Base-by-base conservation (phyloP, 2,329 filamentous ascomycete species). In the Cryoendolithus antarcticus region DNA sequence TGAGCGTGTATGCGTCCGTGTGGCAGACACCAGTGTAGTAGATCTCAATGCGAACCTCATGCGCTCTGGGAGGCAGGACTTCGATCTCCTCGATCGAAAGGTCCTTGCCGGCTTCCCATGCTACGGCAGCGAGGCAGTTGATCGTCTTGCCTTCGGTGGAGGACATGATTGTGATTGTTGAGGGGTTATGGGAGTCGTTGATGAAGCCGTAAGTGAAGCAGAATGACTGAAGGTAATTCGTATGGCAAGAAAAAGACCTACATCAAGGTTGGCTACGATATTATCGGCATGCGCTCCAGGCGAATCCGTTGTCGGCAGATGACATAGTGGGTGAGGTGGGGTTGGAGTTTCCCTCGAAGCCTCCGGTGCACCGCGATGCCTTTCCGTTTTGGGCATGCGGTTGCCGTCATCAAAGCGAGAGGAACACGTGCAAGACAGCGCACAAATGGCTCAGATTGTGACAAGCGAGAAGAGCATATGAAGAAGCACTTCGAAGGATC, bases 1-100 rank as follows among this genome's bases (percentile, higher is more conserved):
- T 93, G 47, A 93, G 76, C 40, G 85, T 93, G 74, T 58, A 58
- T 57, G 91, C 86, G 72, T 93, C 86, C 82, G 89, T 98, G 70
- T 98, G 91, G 72, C 91, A 98, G 61, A 98, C 91, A 66, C 91
- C 91, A 39, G 91, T 98, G 72, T 95, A 93, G 72, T 89, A 81
- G 62, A 96, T 85, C 71, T 96, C 70, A 60, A 98, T 94, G 56
- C 91, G 85, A 59, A 98, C 91, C 70, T 98, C 91, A 67, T 93
- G 77, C 45, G 89, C 88, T 65, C 74, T 79, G 44, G 91, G 91
- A 47, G 89, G 82, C 38, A 73, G 77, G 49, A 98, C 91, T 68
- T 96, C 88, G 56, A 98, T 72, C 52, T 93, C 85, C 68, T 98
- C 91, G 52, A 96, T 74, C 55, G 72, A 77, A 49, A 98, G 75